Evolutionary conservation across 345 rosid genomes (phyloP).

Genomic region (Corchorus capsularis): DNA sequence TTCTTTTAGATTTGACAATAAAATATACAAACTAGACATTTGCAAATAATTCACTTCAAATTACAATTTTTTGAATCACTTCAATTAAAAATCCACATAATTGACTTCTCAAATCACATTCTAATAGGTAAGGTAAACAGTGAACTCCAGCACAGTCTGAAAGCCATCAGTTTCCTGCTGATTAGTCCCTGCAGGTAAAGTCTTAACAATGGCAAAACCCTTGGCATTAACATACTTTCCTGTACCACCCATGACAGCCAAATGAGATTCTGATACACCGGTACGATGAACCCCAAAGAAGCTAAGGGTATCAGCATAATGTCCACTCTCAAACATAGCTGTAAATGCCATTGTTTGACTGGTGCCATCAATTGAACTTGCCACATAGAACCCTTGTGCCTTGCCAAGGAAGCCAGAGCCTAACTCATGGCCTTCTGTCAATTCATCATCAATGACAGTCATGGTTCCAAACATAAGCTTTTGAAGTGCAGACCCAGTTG

Average conservation of each 20-base stretch:
- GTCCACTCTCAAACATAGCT: slow-evolving; percentile 70
- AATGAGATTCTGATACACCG: slow-evolving; percentile 73
- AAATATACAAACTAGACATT: background rate
- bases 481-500: slow-evolving; percentile 52
- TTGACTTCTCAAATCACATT: background rate
- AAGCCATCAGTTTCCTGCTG: slow-evolving; percentile 69
- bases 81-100: background rate
- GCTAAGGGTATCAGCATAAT: slow-evolving; percentile 72
- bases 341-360: slow-evolving; percentile 84
- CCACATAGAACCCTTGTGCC: slow-evolving; percentile 84
- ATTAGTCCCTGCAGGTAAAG: slow-evolving; percentile 43
- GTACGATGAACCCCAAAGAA: slow-evolving; percentile 77
- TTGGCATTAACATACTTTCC: slow-evolving; percentile 78
- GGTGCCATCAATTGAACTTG: slow-evolving; percentile 75
- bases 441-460: slow-evolving; percentile 77
- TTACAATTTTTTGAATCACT: background rate
- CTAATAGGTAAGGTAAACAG: slow-evolving; percentile 52
- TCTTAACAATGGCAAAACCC: slow-evolving; percentile 71
- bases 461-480: slow-evolving; percentile 85
- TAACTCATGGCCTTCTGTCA: slow-evolving; percentile 70
- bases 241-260: slow-evolving; percentile 87
- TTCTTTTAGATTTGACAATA: background rate
- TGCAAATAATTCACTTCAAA: slow-evolving; percentile 3
- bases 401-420: slow-evolving; percentile 72
- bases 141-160: slow-evolving; percentile 65